Base-by-base conservation (phyloP, 805 yeast genomes). In the Pichia phayaonensis region DNA sequence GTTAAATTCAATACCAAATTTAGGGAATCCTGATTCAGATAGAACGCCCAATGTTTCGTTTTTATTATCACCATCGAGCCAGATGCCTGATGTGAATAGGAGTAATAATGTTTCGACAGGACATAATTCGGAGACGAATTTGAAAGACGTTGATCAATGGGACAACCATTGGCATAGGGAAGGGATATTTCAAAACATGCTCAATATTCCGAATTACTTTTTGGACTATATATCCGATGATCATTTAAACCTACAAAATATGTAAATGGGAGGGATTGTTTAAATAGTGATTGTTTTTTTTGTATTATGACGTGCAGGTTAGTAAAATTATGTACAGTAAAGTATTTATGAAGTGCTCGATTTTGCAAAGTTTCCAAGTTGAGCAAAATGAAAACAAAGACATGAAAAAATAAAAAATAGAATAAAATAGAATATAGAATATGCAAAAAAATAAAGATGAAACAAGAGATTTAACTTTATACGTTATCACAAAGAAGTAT, bases 151-250 rank as follows among this genome's bases (percentile, higher is more conserved):
- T 11, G 15, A 34, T 34, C 40, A 27, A 23, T n/a, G 34, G 15
- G 45, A 18, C 6, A 43, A 23, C 2, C 20, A 27, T 43, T 29
- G 22, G 38, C 23, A n/a, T 12, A 20, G 22, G 3, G 46, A 36
- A n/a, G 27, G 26, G 10, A 43, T 63, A 16, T 58, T 64, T 23
- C 69, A 65, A 41, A 66, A 60, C 40, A 56, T 67, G 59, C 60
- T 68, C 46, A 63, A 59, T 39, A 47, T 68, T 18, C 71, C 72
- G 1, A 61, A 56, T 13, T 64, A 61, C 44, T 40, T 63, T 42
- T 40, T 63, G n/a, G 70, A 67, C 16, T 41, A 42, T 31, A 42
- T 46, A 7, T 47, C 16, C 18, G 49, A 54, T n/a, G 42, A 45
- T 16, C 15, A n/a, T 23, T 36, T 18, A 26, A 13, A 10, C 11